These are phyloP conservation scores for Cornus florida DNA, from an alignment of 148 eudicot genomes.

Conservation along the genomic window DNA sequence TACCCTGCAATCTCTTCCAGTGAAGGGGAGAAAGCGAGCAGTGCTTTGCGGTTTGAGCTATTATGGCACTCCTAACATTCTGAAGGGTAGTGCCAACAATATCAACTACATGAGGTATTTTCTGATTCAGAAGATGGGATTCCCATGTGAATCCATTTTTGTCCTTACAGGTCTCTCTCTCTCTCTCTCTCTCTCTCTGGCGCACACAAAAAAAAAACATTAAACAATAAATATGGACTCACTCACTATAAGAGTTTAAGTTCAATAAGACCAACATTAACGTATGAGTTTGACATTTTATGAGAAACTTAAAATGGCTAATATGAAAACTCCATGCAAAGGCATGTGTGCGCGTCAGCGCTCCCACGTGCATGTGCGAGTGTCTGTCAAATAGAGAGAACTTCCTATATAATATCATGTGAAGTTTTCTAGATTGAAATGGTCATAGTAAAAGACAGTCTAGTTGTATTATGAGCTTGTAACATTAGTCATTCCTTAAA, in stretches of 20 bases:
- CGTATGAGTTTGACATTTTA: background rate
- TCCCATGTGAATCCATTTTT: conserved; percentile 24
- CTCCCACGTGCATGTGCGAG: no score
- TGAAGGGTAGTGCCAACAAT: conserved; percentile 35
- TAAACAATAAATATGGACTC: no score
- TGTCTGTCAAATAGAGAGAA: no score
- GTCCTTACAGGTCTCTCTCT: conserved; percentile 41
- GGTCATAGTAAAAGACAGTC: background rate
- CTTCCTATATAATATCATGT: no score
- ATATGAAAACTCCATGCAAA: no score
- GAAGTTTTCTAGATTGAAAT: background rate
- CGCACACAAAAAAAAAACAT: no score
- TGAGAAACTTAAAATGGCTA: no score
- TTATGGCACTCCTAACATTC: conserved; percentile 18
- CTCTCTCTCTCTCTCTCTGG: conserved; percentile 4
- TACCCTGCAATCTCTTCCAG: conserved; percentile 8
- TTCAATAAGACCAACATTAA: background rate
- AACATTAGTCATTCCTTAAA: background rate
- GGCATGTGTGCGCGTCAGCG: no score
- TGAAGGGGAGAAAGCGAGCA: conserved; percentile 37
- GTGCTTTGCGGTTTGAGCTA: conserved; percentile 41
- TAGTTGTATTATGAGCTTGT: no score
- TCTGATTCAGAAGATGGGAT: conserved; percentile 23
- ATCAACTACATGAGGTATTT: conserved; percentile 23
- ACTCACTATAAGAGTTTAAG: background rate